A percentile compares a stretch with the other conserved stretches of the same genome.
phyloP scores from a whole-genome alignment of 2,329 filamentous ascomycete genomes.

The Lachnellula hyalina region DNA sequence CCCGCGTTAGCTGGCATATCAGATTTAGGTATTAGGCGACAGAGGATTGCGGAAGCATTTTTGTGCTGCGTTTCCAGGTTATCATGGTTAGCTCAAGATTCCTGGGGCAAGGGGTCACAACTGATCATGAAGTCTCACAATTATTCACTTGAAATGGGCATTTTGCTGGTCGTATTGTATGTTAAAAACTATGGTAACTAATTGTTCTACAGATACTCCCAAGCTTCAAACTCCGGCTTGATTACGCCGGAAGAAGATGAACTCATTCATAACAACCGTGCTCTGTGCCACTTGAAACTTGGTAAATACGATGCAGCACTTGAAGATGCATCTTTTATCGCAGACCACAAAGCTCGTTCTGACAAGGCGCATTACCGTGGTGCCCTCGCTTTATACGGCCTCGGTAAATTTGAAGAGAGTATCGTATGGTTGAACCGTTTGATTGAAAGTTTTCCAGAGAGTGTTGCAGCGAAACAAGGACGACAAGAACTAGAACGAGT shows the following conservation, averaged over 20 bases:
- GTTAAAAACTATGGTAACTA: constrained; percentile 5
- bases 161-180: too few species aligned
- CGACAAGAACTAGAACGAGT: constrained; percentile 29
- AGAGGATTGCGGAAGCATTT: not conserved
- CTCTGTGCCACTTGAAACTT: constrained; percentile 31
- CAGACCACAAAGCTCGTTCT: not conserved
- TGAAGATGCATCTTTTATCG: constrained; percentile 20
- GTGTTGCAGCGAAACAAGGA: constrained; percentile 26
- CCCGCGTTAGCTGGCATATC: not conserved
- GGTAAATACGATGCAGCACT: constrained; percentile 34
- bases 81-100: too few species aligned
- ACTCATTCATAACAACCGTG: constrained; percentile 31
- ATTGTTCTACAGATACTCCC: constrained; percentile 16
- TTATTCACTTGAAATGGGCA: too few species aligned
- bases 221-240: constrained; percentile 8
- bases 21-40: not conserved
- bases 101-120: too few species aligned
- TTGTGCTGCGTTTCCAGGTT: too few species aligned
- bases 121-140: too few species aligned
- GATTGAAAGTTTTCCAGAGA: constrained; percentile 16
- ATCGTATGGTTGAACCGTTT: too few species aligned
- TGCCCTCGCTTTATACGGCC: not conserved
- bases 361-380: not conserved
- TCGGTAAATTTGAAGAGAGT: not conserved
- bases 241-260: constrained; percentile 29